Evolutionary conservation across 1,139 yeast species (phyloP), one percentile per base, ranked within the genome.

Genomic region (Eremothecium cymbalariae): DNA sequence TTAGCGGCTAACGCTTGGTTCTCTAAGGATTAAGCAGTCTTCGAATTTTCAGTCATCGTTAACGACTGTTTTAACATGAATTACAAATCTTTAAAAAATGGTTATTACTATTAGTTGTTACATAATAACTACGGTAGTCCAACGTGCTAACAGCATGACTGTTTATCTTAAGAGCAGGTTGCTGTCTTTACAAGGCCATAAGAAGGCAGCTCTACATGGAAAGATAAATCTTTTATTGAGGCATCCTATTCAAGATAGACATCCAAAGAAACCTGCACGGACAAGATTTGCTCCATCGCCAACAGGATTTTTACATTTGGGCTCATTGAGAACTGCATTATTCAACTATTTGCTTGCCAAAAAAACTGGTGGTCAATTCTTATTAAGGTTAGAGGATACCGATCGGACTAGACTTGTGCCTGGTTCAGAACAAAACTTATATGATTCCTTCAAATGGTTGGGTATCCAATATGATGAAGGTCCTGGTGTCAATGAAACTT

Each of bases 201-300:
- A 19, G n/a, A 19, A 19, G n/a, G n/a, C n/a, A n/a, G n/a, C n/a
- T n/a, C n/a, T n/a, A n/a, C n/a, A n/a, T n/a, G n/a, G 29, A 16
- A 36, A 31, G 37, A 44, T 43, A 28, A 48, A 55, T 3, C 37
- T 44, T 3, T 36, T 53, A 1, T 29, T 44, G 7, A 45, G 46
- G 27, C 51, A 46, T 36, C 48, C 49, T 2, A 27, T 32, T 4
- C 43, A 38, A 25, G 48, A 61, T 14, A 50, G 63, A 3, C 77
- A 72, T 25, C 77, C 78, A 1, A 42, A 43, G 1, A 32, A 50
- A 0, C 94, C 95, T 0, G 95, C 79, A 0, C 61, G 95, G 43
- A 85, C 97, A 2, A 64, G 99, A 46, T 90, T 90, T 61, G 99
- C 99, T 0, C 98, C 99, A 1, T 88, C 97, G 2, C 99, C 99